Evolutionary conservation across 352 stramenopile genomes (phyloP).

Genomic region (Pelagophyceae sp.): DNA sequence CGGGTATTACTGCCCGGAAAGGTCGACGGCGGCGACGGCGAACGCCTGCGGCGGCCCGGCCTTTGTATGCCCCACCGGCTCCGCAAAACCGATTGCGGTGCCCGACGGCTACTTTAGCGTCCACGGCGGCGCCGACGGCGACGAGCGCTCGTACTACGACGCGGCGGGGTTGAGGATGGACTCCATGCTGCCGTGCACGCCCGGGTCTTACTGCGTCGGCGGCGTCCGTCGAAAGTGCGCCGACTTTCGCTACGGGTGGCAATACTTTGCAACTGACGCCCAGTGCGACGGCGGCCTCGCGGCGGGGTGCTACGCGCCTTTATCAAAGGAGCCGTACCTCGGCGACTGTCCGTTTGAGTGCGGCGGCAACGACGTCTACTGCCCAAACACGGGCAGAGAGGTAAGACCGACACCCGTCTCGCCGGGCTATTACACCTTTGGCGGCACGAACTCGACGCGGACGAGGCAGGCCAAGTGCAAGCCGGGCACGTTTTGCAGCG

Average conservation of each 20-base stretch:
- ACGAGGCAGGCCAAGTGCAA: not conserved
- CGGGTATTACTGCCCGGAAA: slow-evolving; percentile 26
- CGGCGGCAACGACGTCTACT: slow-evolving; percentile 39
- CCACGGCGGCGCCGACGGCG: slow-evolving; percentile 24
- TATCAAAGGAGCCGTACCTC: not conserved
- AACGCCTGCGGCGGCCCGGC: slow-evolving; percentile 17
- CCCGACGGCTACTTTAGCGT: slow-evolving; percentile 32
- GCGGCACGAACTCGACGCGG: not conserved
- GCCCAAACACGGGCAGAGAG: slow-evolving; percentile 36
- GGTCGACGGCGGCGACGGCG: slow-evolving; percentile 22
- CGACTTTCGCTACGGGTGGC: slow-evolving; percentile 24
- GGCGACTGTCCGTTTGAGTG: slow-evolving; percentile 23
- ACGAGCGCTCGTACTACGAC: slow-evolving; percentile 2
- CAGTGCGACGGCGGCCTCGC: not conserved
- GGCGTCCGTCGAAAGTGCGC: not conserved
- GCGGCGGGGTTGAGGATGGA: slow-evolving; percentile 20
- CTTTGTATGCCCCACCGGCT: slow-evolving; percentile 29
- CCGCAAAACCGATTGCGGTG: slow-evolving; percentile 26
- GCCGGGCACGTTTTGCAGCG: not conserved
- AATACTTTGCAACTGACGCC: slow-evolving; percentile 5
- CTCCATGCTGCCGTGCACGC: slow-evolving; percentile 34
- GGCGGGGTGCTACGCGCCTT: slow-evolving; percentile 7
- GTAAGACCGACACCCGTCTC: not conserved
- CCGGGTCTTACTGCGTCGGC: not conserved
- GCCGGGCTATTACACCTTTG: slow-evolving; percentile 19